Evolutionary conservation across 2,329 filamentous ascomycete species (phyloP), one percentile per base, ranked within the genome.

Genomic region (Sporothrix pallida): DNA sequence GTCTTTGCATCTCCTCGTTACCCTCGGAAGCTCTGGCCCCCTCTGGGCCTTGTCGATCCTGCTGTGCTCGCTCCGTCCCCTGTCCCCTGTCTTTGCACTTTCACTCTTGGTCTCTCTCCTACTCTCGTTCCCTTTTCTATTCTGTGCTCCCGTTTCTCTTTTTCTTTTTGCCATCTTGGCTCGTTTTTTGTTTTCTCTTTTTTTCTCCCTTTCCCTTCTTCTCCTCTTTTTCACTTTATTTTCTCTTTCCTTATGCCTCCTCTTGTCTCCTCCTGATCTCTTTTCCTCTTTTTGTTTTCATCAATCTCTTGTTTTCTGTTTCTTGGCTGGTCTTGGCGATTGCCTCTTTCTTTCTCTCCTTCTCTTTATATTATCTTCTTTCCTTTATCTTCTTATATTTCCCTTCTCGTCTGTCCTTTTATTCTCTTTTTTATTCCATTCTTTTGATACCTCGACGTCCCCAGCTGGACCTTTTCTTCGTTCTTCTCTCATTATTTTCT

Each of bases 101-200:
- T 62, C 48, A 52, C 9, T n/a, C 60, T 50, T 69, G 23, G 23
- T 26, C 23, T 17, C 20, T 68, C 13, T 68, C n/a, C n/a, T 65
- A n/a, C 37, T 60, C 52, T 48, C 62, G 31, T 60, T 60, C 63
- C 52, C 23, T 58, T 60, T 69, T 44, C 13, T 67, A 37, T 63
- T 23, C 63, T 44, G n/a, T 50, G 26, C 48, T 68, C 48, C 42
- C 44, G 50, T 50, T 46, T 65, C 31, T 31, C 60, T 26, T 56
- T 17, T 70, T 70, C 9, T 9, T 17, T 56, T n/a, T 70, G 31
- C 31, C 31, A 37, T 37, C 31, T 72, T 50, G 52, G 42, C 48
- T 52, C 44, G 50, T 50, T 46, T 65, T 46, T 46, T 62, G 48
- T 56, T 17, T 70, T 70, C 9, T 9, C 9, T 56, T n/a, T 70